These are phyloP conservation scores for Trichosporon faecale DNA, from an alignment of 1,284 basidiomycete genomes.

Conservation along the genomic window DNA sequence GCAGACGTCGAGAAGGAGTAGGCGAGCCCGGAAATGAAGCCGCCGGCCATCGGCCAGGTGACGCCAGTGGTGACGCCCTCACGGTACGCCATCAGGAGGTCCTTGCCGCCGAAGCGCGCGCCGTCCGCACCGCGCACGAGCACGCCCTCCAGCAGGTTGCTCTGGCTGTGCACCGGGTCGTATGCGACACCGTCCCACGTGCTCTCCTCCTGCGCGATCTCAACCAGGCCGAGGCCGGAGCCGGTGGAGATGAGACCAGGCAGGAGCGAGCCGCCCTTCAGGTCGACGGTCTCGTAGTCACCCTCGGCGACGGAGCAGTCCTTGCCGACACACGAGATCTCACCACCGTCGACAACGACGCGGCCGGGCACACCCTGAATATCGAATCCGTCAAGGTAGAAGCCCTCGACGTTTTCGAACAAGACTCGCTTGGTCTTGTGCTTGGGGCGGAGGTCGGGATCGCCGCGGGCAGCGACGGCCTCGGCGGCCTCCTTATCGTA, in stretches of 20 bases:
- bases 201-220: slow-evolving; percentile 59
- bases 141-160: slow-evolving; percentile 56
- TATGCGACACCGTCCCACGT: slow-evolving; percentile 62
- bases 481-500: slow-evolving; percentile 45
- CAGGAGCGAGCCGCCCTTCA: slow-evolving; percentile 51
- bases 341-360: slow-evolving; percentile 46
- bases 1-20: slow-evolving; percentile 65
- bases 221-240: slow-evolving; percentile 50
- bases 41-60: slow-evolving; percentile 47
- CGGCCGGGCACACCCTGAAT: slow-evolving; percentile 16
- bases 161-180: slow-evolving; percentile 45
- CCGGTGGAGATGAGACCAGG: slow-evolving; percentile 53
- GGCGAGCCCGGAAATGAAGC: slow-evolving; percentile 62
- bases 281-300: slow-evolving; percentile 41
- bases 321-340: slow-evolving; percentile 48
- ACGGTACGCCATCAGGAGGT: slow-evolving; percentile 59
- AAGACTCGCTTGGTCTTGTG: slow-evolving; percentile 37
- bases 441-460: slow-evolving; percentile 46
- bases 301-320: slow-evolving; percentile 24
- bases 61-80: slow-evolving; percentile 63
- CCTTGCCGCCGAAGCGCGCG: slow-evolving; percentile 65
- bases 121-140: slow-evolving; percentile 70
- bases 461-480: slow-evolving; percentile 43
- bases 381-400: slow-evolving; percentile 26
- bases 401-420: slow-evolving; percentile 47